These are phyloP conservation scores for Primulina tabacum DNA, from an alignment of 257 asterid species.

Conservation along the genomic window DNA sequence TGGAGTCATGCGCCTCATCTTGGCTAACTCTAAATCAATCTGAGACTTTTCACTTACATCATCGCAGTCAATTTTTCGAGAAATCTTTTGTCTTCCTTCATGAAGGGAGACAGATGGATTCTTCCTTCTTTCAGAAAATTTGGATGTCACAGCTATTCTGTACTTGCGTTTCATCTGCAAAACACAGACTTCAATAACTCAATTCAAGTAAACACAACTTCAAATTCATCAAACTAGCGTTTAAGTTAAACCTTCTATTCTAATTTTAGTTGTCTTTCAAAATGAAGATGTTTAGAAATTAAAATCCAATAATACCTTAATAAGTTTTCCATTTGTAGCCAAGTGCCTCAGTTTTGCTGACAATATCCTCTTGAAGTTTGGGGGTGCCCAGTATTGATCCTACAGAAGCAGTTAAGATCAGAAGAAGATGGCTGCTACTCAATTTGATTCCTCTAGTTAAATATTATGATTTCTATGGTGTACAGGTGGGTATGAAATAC, in stretches of 20 bases:
- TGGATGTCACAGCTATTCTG: conserved; percentile 50
- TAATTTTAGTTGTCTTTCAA: neutral
- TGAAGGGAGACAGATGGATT: conserved; percentile 36
- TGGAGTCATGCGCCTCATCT: conserved; percentile 67
- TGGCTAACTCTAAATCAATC: conserved; percentile 67
- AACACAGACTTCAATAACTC: neutral
- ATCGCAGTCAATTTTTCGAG: conserved; percentile 42
- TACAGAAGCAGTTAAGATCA: conserved; percentile 25
- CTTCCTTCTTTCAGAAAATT: conserved; percentile 52
- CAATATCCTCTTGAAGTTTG: conserved; percentile 82
- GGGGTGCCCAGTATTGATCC: conserved; percentile 97
- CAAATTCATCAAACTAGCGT: conserved; percentile 2
- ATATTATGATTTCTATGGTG: conserved; percentile 10
- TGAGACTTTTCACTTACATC: conserved; percentile 52
- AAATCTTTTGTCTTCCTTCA: conserved; percentile 50
- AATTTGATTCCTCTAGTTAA: neutral
- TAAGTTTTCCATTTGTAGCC: conserved; percentile 76
- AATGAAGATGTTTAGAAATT: conserved; percentile 15
- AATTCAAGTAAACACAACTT: neutral
- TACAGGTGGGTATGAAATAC: neutral
- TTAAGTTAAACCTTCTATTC: conserved; percentile 12
- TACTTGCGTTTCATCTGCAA: conserved; percentile 72
- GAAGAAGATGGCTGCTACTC: conserved; percentile 12
- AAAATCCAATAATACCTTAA: conserved; percentile 49
- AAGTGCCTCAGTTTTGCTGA: conserved; percentile 78